phyloP scores from a whole-genome alignment of 345 rosid species.

The Combretum micranthum region DNA sequence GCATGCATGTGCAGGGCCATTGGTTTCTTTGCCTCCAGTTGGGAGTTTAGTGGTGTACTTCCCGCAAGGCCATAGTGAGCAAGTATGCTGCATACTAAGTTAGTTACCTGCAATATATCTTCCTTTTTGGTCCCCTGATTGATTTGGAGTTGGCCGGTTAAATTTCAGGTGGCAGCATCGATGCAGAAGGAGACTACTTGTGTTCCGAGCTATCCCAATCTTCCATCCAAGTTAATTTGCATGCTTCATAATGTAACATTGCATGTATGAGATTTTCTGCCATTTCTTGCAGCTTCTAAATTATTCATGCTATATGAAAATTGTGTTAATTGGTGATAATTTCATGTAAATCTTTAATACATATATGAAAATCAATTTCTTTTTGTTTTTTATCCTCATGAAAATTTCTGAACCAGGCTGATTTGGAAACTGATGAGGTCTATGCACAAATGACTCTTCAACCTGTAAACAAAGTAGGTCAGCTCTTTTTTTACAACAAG shows the following conservation, averaged over 20 bases:
- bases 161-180: constrained; percentile 64
- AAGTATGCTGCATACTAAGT: constrained; percentile 36
- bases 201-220: constrained; percentile 71
- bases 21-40: constrained; percentile 85
- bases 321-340: background rate
- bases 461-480: constrained; percentile 71
- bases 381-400: background rate
- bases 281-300: background rate
- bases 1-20: constrained; percentile 99
- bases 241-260: constrained; percentile 60
- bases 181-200: constrained; percentile 69
- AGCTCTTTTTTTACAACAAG: constrained; percentile 12
- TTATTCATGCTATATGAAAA: background rate
- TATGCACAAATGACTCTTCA: constrained; percentile 83
- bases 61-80: constrained; percentile 99
- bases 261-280: constrained; percentile 38
- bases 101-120: constrained; percentile 8
- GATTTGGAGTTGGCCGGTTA: constrained; percentile 2
- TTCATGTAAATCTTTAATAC: background rate
- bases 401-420: constrained; percentile 43
- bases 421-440: constrained; percentile 67
- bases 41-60: constrained; percentile 96
- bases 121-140: constrained; percentile 12
- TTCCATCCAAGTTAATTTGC: constrained; percentile 65
- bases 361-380: no score